Evolutionary conservation across 2,329 filamentous ascomycete species (phyloP).

Genomic region (Fusarium mundagurra): DNA sequence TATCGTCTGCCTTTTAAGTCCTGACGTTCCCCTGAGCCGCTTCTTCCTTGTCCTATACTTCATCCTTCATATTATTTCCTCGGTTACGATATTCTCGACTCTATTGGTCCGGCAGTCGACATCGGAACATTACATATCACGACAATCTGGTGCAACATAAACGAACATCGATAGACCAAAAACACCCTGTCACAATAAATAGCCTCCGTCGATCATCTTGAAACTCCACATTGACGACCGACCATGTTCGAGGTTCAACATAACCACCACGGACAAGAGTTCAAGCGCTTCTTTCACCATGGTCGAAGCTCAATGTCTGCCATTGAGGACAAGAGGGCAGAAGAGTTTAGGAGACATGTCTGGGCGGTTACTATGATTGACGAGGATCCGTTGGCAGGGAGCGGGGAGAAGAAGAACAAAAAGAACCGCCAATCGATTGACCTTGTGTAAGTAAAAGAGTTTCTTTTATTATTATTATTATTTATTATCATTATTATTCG

Average conservation of each 20-base stretch:
- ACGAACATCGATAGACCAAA: conserved; percentile 1
- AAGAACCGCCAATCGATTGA: conserved; percentile 33
- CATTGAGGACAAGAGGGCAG: conserved; percentile 41
- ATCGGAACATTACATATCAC: conserved; percentile 19
- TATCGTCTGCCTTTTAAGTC: conserved; percentile 3
- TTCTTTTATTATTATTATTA: not conserved
- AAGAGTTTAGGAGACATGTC: conserved; percentile 42
- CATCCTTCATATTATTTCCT: not conserved
- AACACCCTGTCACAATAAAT: conserved; percentile 11
- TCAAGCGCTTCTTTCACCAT: conserved; percentile 41
- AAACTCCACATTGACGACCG: conserved; percentile 17
- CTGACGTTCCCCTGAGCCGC: not conserved
- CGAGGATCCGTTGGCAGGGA: conserved; percentile 36
- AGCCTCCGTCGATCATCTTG: conserved; percentile 1
- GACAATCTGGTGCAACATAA: not conserved
- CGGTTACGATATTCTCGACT: not conserved
- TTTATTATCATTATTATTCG: not conserved
- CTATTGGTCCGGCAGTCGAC: conserved; percentile 1
- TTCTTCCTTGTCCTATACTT: conserved; percentile 28
- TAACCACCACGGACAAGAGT: conserved; percentile 41
- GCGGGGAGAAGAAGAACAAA: not conserved
- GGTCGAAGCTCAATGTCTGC: conserved; percentile 43
- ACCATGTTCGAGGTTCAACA: conserved; percentile 43
- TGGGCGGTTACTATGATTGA: conserved; percentile 44
- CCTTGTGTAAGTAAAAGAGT: conserved; percentile 33